Evolutionary conservation across 2,329 filamentous ascomycete genomes (phyloP).

Genomic region (Xylariaceae sp.): DNA sequence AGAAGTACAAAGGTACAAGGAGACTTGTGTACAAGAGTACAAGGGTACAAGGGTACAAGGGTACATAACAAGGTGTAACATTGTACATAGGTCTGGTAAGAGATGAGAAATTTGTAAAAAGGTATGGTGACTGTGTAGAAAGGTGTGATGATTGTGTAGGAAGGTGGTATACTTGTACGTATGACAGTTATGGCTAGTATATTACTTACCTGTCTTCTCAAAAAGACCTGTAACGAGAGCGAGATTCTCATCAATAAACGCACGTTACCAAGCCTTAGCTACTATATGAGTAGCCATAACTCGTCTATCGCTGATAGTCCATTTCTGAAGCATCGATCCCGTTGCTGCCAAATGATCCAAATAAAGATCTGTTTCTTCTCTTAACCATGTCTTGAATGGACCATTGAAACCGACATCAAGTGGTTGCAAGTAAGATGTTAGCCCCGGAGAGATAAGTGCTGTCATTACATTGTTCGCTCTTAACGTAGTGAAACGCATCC

Average conservation of each 20-base stretch:
- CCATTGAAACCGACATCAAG: not conserved
- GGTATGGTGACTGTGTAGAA: no score
- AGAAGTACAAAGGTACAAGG: no score
- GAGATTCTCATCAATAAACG: not conserved
- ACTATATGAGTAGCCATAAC: not conserved
- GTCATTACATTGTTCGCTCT: not conserved
- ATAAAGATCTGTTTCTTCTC: not conserved
- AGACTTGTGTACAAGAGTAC: no score
- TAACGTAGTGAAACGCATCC: not conserved
- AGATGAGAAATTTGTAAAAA: no score
- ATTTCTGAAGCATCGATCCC: not conserved
- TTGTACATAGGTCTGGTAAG: no score
- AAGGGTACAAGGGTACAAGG: no score
- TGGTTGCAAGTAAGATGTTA: not conserved
- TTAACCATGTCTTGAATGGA: not conserved
- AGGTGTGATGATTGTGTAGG: no score
- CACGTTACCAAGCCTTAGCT: not conserved
- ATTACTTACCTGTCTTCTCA: not conserved
- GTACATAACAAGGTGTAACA: no score
- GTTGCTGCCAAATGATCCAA: rapidly evolving
- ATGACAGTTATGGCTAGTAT: no score
- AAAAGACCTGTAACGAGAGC: not conserved
- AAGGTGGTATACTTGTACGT: no score
- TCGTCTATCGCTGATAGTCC: not conserved
- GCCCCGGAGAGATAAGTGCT: not conserved